Conservation (phyloP, 164 flowering plant species). For the Vitis cinerea region DNA sequence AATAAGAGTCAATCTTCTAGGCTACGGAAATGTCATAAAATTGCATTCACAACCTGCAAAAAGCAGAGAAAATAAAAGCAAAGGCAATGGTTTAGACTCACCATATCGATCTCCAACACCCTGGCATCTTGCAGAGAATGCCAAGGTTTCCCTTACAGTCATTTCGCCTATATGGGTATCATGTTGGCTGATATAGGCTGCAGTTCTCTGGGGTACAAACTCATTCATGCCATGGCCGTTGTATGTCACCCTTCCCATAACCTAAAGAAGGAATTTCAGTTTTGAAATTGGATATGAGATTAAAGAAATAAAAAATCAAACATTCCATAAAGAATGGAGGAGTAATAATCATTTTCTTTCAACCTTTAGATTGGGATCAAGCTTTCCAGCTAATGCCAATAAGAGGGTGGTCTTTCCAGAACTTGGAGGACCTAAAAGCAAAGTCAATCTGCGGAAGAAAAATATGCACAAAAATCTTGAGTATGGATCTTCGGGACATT, state of each 20-base stretch:
- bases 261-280: slow-evolving; percentile 14
- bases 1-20: too few species aligned
- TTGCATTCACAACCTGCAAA: too few species aligned
- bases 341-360: background rate
- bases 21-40: too few species aligned
- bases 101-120: slow-evolving; percentile 60
- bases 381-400: slow-evolving; percentile 50
- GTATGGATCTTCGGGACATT: too few species aligned
- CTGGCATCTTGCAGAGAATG: slow-evolving; percentile 59
- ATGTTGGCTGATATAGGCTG: slow-evolving; percentile 63
- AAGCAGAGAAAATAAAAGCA: background rate
- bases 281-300: background rate
- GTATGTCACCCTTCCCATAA: slow-evolving; percentile 50
- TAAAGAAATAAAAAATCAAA: background rate
- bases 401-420: slow-evolving; percentile 50
- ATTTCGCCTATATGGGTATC: slow-evolving; percentile 58
- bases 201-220: slow-evolving; percentile 60
- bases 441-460: slow-evolving; percentile 27
- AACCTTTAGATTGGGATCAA: slow-evolving; percentile 44
- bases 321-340: background rate
- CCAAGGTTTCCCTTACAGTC: slow-evolving; percentile 65
- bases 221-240: slow-evolving; percentile 59
- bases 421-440: slow-evolving; percentile 49
- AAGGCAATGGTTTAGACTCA: slow-evolving; percentile 11
- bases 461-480: too few species aligned